Evolutionary conservation across 805 yeast species (phyloP).

Genomic region (Metschnikowia vanudenii): DNA sequence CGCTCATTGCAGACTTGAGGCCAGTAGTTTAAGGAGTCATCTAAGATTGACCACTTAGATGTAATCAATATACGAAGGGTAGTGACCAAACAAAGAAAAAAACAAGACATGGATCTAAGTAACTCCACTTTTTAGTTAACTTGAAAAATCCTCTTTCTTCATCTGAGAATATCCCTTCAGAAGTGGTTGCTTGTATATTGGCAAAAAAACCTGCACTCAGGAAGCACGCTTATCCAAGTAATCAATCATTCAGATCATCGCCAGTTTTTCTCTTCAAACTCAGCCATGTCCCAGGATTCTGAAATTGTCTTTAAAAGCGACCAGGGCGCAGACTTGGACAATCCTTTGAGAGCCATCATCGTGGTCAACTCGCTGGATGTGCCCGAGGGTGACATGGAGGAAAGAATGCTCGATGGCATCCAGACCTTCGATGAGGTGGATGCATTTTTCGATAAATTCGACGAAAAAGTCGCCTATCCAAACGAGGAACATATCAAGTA

Average conservation of each 20-base stretch:
- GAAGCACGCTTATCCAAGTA: neutral
- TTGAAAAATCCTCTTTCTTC: too few relatives aligned
- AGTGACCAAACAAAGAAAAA: too few relatives aligned
- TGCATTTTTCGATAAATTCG: constrained; percentile 52
- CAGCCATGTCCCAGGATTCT: constrained; percentile 16
- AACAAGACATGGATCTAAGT: too few relatives aligned
- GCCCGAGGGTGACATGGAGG: constrained; percentile 49
- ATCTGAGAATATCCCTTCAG: too few relatives aligned
- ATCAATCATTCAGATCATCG: neutral
- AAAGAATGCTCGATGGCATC: constrained; percentile 44
- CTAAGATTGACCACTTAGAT: too few relatives aligned
- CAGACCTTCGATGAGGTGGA: constrained; percentile 49
- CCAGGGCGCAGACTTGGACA: constrained; percentile 38
- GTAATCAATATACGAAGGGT: too few relatives aligned
- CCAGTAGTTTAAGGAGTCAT: too few relatives aligned
- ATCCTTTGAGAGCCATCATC: constrained; percentile 46
- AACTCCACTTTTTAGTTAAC: too few relatives aligned
- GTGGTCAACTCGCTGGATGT: constrained; percentile 36
- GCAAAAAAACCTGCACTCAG: neutral
- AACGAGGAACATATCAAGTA: constrained; percentile 55
- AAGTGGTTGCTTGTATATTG: too few relatives aligned
- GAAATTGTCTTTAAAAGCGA: constrained; percentile 15
- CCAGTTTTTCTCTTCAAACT: neutral
- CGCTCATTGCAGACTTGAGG: too few relatives aligned
- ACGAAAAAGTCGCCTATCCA: constrained; percentile 50